Percentiles rank a stretch among this genome's conserved stretches.
These are phyloP conservation scores for Hemisphaericaspora xylanilytica DNA, from an alignment of 1,139 yeast species.

Conservation along the genomic window DNA sequence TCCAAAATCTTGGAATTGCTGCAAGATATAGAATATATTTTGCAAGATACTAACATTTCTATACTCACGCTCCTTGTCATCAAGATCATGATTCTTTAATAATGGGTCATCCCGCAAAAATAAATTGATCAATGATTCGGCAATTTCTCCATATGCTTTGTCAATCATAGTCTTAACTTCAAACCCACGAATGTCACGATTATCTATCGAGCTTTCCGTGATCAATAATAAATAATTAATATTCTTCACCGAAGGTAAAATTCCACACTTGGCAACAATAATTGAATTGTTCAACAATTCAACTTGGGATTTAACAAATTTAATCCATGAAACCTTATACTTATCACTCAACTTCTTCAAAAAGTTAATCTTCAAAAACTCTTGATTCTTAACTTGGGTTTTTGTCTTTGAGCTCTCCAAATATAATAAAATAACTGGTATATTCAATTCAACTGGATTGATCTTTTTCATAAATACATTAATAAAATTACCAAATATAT, in stretches of 20 bases:
- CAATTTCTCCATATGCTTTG: constrained; percentile 38
- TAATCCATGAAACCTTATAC: constrained; percentile 56
- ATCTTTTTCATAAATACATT: constrained; percentile 36
- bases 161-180: constrained; percentile 37
- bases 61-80: constrained; percentile 57
- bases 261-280: constrained; percentile 42
- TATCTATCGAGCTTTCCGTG: constrained; percentile 34
- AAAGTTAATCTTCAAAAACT: constrained; percentile 52
- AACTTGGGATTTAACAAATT: constrained; percentile 54
- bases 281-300: constrained; percentile 52
- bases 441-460: constrained; percentile 36
- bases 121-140: constrained; percentile 35
- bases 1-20: constrained; percentile 39
- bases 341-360: constrained; percentile 54
- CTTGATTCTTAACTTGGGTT: constrained; percentile 59
- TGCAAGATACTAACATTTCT: constrained; percentile 61
- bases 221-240: constrained; percentile 32
- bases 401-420: constrained; percentile 41
- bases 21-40: constrained; percentile 59
- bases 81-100: constrained; percentile 44
- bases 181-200: constrained; percentile 22
- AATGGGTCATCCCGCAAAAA: constrained; percentile 45
- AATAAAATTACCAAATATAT: constrained; percentile 52
- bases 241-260: constrained; percentile 35
- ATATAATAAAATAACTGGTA: constrained; percentile 37